phyloP scores from a whole-genome alignment of 1,284 basidiomycete genomes.

The Caloboletus firmus region DNA sequence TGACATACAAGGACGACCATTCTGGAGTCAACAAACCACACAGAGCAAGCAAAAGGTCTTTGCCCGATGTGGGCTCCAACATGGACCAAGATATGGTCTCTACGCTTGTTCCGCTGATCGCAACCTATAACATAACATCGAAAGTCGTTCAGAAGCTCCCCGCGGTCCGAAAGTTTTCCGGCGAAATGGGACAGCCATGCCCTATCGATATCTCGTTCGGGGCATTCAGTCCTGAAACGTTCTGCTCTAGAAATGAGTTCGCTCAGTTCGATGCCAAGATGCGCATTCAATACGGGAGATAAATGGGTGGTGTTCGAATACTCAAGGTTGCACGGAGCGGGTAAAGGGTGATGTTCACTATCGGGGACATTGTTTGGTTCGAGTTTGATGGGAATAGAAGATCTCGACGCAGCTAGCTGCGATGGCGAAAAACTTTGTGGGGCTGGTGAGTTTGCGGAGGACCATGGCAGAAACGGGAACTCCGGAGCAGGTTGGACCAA shows the following conservation, averaged over 20 bases:
- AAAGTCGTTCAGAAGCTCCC: slow-evolving; percentile 57
- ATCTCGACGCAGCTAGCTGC: not conserved
- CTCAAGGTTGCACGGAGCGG: slow-evolving; percentile 1
- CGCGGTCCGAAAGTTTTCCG: slow-evolving; percentile 57
- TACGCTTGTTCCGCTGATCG: slow-evolving; percentile 61
- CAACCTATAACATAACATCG: slow-evolving; percentile 66
- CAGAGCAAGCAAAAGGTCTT: slow-evolving; percentile 56
- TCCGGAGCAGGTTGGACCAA: slow-evolving; percentile 21
- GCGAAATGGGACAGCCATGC: slow-evolving; percentile 63
- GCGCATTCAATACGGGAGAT: slow-evolving; percentile 56
- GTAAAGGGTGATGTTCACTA: not conserved
- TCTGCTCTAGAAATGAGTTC: slow-evolving; percentile 55
- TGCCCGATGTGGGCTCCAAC: slow-evolving; percentile 69
- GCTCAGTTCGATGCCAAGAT: slow-evolving; percentile 53
- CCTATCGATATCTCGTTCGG: slow-evolving; percentile 57
- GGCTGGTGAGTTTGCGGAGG: slow-evolving; percentile 2
- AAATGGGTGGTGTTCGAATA: slow-evolving; percentile 28
- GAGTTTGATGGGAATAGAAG: not conserved
- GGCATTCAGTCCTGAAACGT: slow-evolving; percentile 50
- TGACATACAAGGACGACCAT: not conserved
- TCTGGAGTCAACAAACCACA: slow-evolving; percentile 48
- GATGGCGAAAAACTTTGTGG: slow-evolving; percentile 5
- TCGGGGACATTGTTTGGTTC: slow-evolving; percentile 1
- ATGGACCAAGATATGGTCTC: slow-evolving; percentile 71
- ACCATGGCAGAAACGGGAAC: slow-evolving; percentile 5